These are phyloP conservation scores for Backusella westeae DNA, from an alignment of 192 early-diverging fungal genomes.

Conservation along the genomic window DNA sequence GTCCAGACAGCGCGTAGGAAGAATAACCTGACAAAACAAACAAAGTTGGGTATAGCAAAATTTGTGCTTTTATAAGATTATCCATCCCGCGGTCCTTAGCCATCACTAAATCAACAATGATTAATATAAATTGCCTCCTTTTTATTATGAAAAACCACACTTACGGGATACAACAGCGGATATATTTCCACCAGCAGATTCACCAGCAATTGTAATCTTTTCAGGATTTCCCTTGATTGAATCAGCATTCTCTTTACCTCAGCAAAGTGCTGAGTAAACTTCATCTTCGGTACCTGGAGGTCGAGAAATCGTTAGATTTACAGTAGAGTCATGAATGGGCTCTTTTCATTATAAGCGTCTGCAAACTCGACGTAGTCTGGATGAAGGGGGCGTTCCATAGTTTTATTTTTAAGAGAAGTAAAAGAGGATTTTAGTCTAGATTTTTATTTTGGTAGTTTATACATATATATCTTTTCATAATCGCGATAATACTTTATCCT, in stretches of 20 bases:
- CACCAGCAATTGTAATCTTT: slow-evolving; percentile 15
- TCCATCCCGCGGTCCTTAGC: not conserved
- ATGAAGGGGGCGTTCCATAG: not conserved
- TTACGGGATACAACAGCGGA: not conserved
- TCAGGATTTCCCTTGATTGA: not conserved
- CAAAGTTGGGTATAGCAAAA: slow-evolving; percentile 16
- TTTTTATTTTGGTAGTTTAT: not conserved
- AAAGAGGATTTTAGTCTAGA: not conserved
- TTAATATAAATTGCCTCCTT: not conserved
- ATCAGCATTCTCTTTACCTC: not conserved
- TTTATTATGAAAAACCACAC: not conserved
- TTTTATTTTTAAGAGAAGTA: not conserved
- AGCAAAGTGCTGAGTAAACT: slow-evolving; percentile 11
- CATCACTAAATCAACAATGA: not conserved
- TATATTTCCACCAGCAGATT: slow-evolving; percentile 25
- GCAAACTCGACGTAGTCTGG: not conserved
- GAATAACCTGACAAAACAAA: not conserved
- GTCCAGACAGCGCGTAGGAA: not conserved
- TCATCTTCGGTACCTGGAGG: no score
- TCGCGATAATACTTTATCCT: not conserved
- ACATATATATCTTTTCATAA: not conserved
- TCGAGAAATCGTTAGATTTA: no score
- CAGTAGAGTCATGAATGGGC: not conserved
- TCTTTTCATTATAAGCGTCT: not conserved
- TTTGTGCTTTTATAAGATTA: not conserved